These are phyloP conservation scores for Paraglomus occultum DNA, from an alignment of 192 early-diverging fungal species.

Conservation along the genomic window DNA sequence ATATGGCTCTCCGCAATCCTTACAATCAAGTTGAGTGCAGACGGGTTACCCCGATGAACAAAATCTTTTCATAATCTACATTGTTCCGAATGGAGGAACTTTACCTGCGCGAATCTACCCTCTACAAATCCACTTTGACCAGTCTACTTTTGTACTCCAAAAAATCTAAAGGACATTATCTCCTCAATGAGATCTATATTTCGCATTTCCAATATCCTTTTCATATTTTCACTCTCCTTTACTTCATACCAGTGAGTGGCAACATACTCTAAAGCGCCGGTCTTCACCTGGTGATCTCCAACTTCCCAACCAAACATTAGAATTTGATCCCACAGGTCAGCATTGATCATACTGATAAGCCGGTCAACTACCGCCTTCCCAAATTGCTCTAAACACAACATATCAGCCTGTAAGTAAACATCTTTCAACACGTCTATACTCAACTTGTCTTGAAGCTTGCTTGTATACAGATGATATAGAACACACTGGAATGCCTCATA, in stretches of 20 bases:
- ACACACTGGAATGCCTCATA: slow-evolving; percentile 6
- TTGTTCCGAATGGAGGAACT: no score
- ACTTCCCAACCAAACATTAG: slow-evolving; percentile 1
- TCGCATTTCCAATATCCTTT: background rate
- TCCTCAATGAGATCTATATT: slow-evolving; percentile 16
- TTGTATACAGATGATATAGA: slow-evolving; percentile 10
- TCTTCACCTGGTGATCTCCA: slow-evolving; percentile 4
- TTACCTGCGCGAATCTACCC: no score
- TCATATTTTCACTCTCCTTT: slow-evolving; percentile 1
- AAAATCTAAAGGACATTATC: background rate
- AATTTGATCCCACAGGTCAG: slow-evolving; percentile 12
- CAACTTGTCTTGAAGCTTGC: background rate
- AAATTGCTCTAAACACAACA: slow-evolving; percentile 11
- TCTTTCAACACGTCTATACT: background rate
- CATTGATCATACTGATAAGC: background rate
- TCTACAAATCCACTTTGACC: no score
- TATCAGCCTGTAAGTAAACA: slow-evolving; percentile 15
- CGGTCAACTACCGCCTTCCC: background rate
- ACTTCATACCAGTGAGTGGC: slow-evolving; percentile 13
- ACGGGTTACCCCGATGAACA: no score
- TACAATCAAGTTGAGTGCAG: no score
- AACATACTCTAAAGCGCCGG: slow-evolving; percentile 1
- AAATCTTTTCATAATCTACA: no score
- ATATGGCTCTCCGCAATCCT: no score
- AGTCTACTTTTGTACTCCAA: background rate